Percentiles rank a stretch among this genome's conserved stretches.
These are phyloP conservation scores for Fusarium austroafricanum DNA, from an alignment of 2,329 filamentous ascomycete genomes.

Conservation along the genomic window DNA sequence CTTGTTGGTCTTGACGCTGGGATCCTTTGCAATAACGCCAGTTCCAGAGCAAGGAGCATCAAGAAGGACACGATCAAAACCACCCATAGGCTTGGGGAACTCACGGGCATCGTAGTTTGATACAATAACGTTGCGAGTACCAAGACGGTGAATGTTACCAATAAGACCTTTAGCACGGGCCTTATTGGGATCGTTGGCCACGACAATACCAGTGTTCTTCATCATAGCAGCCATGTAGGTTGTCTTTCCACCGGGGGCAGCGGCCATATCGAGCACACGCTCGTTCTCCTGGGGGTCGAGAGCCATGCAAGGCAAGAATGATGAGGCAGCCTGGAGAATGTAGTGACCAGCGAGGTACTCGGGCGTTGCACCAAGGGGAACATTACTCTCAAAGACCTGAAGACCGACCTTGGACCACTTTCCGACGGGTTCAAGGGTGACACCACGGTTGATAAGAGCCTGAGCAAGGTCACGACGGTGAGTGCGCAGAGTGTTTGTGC, in stretches of 20 bases:
- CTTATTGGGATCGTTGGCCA: slow-evolving; percentile 97
- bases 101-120: slow-evolving; percentile 95
- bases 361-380: slow-evolving; percentile 90
- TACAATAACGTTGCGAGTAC: slow-evolving; percentile 92
- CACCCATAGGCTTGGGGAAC: slow-evolving; percentile 93
- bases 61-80: slow-evolving; percentile 93
- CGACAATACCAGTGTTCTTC: slow-evolving; percentile 93
- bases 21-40: slow-evolving; percentile 96
- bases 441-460: slow-evolving; percentile 93
- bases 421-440: slow-evolving; percentile 94
- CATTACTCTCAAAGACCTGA: slow-evolving; percentile 91
- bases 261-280: slow-evolving; percentile 92
- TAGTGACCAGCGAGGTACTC: slow-evolving; percentile 98
- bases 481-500: slow-evolving; percentile 92
- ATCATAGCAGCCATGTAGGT: slow-evolving; percentile 96
- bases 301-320: slow-evolving; percentile 97
- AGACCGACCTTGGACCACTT: slow-evolving; percentile 99
- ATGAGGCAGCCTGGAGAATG: slow-evolving; percentile 95
- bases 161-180: slow-evolving; percentile 95
- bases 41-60: slow-evolving; percentile 97
- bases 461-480: slow-evolving; percentile 86
- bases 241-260: slow-evolving; percentile 95
- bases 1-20: slow-evolving; percentile 98
- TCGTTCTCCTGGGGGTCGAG: slow-evolving; percentile 94
- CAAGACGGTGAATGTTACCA: slow-evolving; percentile 95